phyloP scores from a whole-genome alignment of 805 yeast species.

The Huiozyma naganishii region DNA sequence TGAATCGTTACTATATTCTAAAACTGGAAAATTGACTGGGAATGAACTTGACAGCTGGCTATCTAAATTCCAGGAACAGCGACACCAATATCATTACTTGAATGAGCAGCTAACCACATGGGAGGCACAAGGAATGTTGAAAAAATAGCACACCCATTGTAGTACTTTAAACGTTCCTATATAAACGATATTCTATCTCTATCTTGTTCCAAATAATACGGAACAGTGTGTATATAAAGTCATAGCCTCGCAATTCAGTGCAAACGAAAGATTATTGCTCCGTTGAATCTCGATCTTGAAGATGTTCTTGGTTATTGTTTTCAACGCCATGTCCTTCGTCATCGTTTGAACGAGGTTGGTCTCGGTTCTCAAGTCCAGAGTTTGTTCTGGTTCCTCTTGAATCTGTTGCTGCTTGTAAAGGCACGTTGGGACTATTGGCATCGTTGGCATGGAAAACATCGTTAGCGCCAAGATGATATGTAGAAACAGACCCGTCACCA shows the following conservation, averaged over 20 bases:
- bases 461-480: constrained; percentile 6
- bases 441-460: background rate
- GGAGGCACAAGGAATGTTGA: constrained; percentile 15
- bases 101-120: constrained; percentile 40
- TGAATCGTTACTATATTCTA: constrained; percentile 5
- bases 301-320: background rate
- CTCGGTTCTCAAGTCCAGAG: background rate
- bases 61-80: constrained; percentile 30
- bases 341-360: too few species aligned
- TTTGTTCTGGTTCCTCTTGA: background rate
- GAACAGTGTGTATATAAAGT: too few species aligned
- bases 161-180: background rate
- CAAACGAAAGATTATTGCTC: background rate
- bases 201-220: too few species aligned
- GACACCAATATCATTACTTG: constrained; percentile 35
- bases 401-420: too few species aligned
- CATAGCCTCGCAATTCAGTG: too few species aligned
- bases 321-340: background rate
- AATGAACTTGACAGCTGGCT: constrained; percentile 32
- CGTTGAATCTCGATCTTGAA: background rate
- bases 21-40: constrained; percentile 9
- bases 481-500: constrained; percentile 21
- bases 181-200: background rate
- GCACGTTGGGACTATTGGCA: too few species aligned
- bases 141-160: background rate